These are phyloP conservation scores for Boletus albobrunnescens DNA, from an alignment of 1,284 basidiomycete species.

Conservation along the genomic window DNA sequence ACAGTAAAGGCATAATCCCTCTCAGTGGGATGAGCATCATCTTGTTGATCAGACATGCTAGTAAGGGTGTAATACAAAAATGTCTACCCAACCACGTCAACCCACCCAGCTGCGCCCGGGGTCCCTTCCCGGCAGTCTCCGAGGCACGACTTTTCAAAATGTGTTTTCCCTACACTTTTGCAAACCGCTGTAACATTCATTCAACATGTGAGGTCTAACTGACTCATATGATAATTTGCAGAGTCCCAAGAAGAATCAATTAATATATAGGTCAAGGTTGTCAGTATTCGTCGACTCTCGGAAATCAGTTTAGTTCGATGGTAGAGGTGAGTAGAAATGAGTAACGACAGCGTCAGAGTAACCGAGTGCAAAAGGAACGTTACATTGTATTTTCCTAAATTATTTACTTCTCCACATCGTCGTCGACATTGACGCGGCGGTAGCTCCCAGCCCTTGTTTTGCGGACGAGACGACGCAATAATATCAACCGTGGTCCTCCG, in stretches of 20 bases:
- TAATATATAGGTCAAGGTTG: too few species aligned
- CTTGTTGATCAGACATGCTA: neutral
- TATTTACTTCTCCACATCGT: slow-evolving; percentile 48
- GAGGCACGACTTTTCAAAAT: too few species aligned
- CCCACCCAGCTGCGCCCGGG: neutral
- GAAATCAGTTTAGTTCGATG: neutral
- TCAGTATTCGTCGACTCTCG: too few species aligned
- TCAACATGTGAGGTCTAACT: too few species aligned
- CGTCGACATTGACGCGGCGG: slow-evolving; percentile 41
- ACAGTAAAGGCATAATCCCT: neutral
- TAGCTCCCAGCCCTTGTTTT: slow-evolving; percentile 37
- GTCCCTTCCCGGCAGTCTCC: neutral
- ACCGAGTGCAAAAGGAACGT: neutral
- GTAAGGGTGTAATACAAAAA: neutral
- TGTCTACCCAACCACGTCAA: neutral
- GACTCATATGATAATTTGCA: too few species aligned
- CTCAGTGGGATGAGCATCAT: neutral
- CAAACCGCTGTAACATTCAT: too few species aligned
- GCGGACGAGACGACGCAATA: slow-evolving; percentile 41
- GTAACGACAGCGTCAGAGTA: neutral
- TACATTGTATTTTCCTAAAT: neutral
- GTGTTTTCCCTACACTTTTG: too few species aligned
- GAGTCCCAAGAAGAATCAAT: too few species aligned
- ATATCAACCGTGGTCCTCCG: slow-evolving; percentile 43
- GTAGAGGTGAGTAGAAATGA: neutral